phyloP scores from a whole-genome alignment of 164 flowering plant species.

The Echeveria elegans region DNA sequence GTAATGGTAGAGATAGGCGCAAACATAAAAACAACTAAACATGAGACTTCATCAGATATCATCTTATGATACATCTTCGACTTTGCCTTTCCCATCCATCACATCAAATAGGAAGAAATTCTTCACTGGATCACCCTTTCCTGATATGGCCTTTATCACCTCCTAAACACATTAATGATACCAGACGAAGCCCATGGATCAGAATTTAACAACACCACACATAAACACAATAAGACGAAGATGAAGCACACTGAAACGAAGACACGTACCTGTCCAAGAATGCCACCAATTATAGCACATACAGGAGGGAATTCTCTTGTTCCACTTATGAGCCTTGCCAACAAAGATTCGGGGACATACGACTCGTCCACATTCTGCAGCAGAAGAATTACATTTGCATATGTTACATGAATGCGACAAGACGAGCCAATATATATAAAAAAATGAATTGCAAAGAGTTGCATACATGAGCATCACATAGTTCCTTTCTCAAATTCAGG shows the following conservation, averaged over 20 bases:
- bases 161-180: conserved; percentile 52
- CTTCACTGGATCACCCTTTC: conserved; percentile 90
- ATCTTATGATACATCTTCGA: conserved; percentile 55
- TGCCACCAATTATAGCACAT: conserved; percentile 88
- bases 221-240: neutral
- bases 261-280: conserved; percentile 79
- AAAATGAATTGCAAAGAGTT: neutral
- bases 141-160: conserved; percentile 89
- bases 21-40: neutral
- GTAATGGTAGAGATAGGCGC: neutral
- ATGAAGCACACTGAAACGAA: neutral
- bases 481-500: conserved; percentile 58
- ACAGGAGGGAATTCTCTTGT: conserved; percentile 80
- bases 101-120: conserved; percentile 90
- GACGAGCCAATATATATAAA: neutral
- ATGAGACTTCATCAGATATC: neutral
- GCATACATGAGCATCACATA: conserved; percentile 62
- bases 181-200: neutral
- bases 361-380: conserved; percentile 64
- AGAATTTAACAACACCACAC: neutral
- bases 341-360: conserved; percentile 53
- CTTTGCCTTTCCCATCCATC: conserved; percentile 78
- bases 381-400: neutral
- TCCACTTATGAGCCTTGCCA: conserved; percentile 51
- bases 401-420: neutral